These are phyloP conservation scores for Phytophthora sp. DNA, from an alignment of 352 stramenopile genomes.

Conservation along the genomic window DNA sequence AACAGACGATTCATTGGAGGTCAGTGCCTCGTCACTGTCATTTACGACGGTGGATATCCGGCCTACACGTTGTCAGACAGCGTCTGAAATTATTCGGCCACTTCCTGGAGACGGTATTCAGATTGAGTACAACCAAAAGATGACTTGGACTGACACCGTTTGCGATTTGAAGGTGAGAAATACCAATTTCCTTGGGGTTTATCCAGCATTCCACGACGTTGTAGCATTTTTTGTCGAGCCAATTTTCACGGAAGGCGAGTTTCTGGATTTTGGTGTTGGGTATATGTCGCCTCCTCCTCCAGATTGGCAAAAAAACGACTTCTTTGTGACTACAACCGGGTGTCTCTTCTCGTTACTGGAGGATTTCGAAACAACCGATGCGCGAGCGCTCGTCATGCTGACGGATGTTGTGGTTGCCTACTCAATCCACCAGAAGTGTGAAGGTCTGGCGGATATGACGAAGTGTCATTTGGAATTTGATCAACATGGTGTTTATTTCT, in stretches of 20 bases:
- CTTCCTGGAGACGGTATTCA: slow-evolving; percentile 74
- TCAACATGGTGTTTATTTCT: slow-evolving; percentile 86
- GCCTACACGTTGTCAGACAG: slow-evolving; percentile 50
- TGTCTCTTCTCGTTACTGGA: slow-evolving; percentile 87
- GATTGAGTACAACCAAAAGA: slow-evolving; percentile 80
- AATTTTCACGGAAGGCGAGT: slow-evolving; percentile 50
- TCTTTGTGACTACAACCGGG: slow-evolving; percentile 62
- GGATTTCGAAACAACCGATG: slow-evolving; percentile 71
- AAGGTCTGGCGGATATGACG: slow-evolving; percentile 62
- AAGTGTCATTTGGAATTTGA: slow-evolving; percentile 87
- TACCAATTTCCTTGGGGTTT: slow-evolving; percentile 81
- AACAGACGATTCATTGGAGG: slow-evolving; percentile 84
- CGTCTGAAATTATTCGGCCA: slow-evolving; percentile 75
- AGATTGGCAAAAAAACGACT: slow-evolving; percentile 87
- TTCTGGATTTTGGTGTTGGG: slow-evolving; percentile 64
- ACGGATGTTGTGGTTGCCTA: slow-evolving; percentile 72
- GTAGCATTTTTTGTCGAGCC: slow-evolving; percentile 72
- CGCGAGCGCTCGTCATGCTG: slow-evolving; percentile 77
- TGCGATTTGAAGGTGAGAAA: slow-evolving; percentile 79
- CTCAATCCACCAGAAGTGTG: slow-evolving; percentile 64
- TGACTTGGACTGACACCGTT: slow-evolving; percentile 74
- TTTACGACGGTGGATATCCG: slow-evolving; percentile 72
- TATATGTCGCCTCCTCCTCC: slow-evolving; percentile 69
- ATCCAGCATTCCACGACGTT: slow-evolving; percentile 66
- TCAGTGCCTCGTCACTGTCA: slow-evolving; percentile 63